Base-by-base conservation (phyloP, 805 yeast species). In the Babjeviella inositovora region DNA sequence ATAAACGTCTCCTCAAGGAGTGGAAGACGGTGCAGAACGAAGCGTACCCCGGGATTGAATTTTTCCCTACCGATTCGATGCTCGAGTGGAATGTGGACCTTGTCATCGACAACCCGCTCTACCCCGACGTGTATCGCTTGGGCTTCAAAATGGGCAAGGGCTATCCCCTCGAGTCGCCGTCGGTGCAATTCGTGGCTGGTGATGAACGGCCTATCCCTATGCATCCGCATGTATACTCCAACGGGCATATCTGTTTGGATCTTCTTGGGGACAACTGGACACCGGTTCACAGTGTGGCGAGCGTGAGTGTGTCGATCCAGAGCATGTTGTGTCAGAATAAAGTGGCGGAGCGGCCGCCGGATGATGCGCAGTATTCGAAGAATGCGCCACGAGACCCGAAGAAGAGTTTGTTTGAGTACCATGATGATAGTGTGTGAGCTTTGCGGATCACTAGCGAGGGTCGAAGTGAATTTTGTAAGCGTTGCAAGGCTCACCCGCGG, bases 221-320 rank as follows among this genome's bases (percentile, higher is more conserved):
- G 3, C 84, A 75, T 37, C 87, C 87, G 0, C 87, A 75, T 37
- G 55, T 75, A 3, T 75, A 75, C 37, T 60, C 74, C 15, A 76
- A 76, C 35, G 87, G 85, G 2, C 85, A 76, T 35, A 75, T 75
- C n/a, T 75, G 87, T 38, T 47, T 75, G 11, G 68, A 75, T 35
- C 45, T 76, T 2, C 44, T 75, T 17, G 81, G 76, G 3, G 57
- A 57, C 11, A 74, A 62, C 19, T 72, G 81, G 81, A 55, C 76
- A 0, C 79, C 81, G 0, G 71, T 70, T 1, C 67, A 69, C 29
- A 51, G 63, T 1, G 41, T 69, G 1, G 57, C 56, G 18, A 47
- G 63, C 1, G 43, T 66, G 1, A 40, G 62, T 7, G 26, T 76
- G 13, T 70, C 82, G 8, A 41, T 75, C 11, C 84, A 76, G 34